Base-by-base conservation (phyloP, 1,284 basidiomycete genomes). In the Athelia sp. region DNA sequence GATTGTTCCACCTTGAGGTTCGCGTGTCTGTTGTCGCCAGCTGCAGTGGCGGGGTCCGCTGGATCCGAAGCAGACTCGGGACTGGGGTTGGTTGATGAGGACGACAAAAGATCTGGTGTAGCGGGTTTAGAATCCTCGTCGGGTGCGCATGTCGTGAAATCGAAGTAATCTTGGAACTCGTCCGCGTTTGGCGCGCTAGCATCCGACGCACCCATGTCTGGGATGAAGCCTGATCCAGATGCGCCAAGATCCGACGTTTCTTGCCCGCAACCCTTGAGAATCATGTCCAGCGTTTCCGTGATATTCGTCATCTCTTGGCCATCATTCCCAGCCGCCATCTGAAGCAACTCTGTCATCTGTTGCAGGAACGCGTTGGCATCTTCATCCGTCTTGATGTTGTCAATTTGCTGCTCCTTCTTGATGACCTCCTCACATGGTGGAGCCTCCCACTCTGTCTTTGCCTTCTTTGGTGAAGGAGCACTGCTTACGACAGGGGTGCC, bases 391-490 rank as follows among this genome's bases (percentile, higher is more conserved):
- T 83, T 79, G 58, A 82, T 74, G 43, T 71, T 76, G 17, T 83
- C 80, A 4, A 76, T 63, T 42, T 73, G 74, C 51, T 80, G 77
- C 19, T 75, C 68, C 62, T 76, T 79, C 67, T 77, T 79, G 54
- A 71, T 59, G 47, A 78, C 58, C 19, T 67, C 73, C 40, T 84
- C 81, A 53, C 68, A 81, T 10, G 74, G 65, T 36, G 76, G 70
- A n/a, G 76, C 77, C 43, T 84, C 83, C 79, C 81, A 85, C 48
- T 89, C 84, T 13, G 74, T 78, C 71, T 82, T 87, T 35, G 66
- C 59, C 46, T 83, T 80, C 67, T 90, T 90, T 18, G 84, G 80
- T 3, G 85, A 81, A 2, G 82, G 83, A 9, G 79, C 79, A 48
- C 78, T 76, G 51, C 72, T 71, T 6, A 71, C 65, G 23, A 70